Evolutionary conservation across 2,329 filamentous ascomycete genomes (phyloP).

Genomic region (Cladosporium halotolerans): DNA sequence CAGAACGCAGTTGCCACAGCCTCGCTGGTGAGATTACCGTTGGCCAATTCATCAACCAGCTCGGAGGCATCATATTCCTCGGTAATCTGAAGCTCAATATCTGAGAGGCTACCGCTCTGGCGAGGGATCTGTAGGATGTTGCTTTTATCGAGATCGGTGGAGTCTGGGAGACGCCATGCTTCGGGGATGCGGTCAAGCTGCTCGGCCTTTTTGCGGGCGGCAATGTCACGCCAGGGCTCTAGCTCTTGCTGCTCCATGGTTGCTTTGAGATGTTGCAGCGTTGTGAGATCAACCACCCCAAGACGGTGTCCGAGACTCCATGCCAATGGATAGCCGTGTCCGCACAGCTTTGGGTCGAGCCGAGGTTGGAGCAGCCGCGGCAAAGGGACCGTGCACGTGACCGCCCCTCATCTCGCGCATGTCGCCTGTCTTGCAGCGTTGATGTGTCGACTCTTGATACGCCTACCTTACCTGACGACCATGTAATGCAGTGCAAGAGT

Average conservation of each 20-base stretch:
- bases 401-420: background rate
- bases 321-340: no score
- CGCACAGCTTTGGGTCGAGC: background rate
- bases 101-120: slow-evolving; percentile 47
- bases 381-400: background rate
- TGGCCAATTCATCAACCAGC: slow-evolving; percentile 32
- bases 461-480: no score
- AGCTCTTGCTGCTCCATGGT: slow-evolving; percentile 3
- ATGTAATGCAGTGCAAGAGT: no score
- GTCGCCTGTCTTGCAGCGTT: background rate
- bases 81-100: slow-evolving; percentile 49
- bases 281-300: background rate
- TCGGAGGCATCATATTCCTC: slow-evolving; percentile 45
- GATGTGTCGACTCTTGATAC: background rate
- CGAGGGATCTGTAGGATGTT: slow-evolving; percentile 46
- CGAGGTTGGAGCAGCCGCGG: background rate
- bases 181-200: slow-evolving; percentile 37
- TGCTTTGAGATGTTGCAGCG: background rate
- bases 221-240: slow-evolving; percentile 35
- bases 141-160: slow-evolving; percentile 14
- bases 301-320: background rate
- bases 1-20: slow-evolving; percentile 39
- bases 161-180: slow-evolving; percentile 37
- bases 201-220: slow-evolving; percentile 39
- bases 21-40: slow-evolving; percentile 30